Evolutionary conservation across 2,329 filamentous ascomycete genomes (phyloP).

Genomic region (Cercospora beticola): DNA sequence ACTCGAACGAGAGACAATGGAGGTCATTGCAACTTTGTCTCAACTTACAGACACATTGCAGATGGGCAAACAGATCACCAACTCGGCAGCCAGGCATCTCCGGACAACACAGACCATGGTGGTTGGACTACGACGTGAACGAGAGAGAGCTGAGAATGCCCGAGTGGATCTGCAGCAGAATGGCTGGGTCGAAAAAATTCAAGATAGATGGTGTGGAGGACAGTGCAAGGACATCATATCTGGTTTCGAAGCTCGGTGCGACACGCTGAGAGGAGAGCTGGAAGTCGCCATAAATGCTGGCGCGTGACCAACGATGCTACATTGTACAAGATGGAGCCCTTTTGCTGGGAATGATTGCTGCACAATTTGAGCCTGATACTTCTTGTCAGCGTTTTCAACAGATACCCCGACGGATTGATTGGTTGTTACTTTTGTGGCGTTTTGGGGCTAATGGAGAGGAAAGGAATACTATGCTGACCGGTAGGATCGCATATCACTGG

Average conservation of each 20-base stretch:
- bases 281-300: constrained; percentile 12
- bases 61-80: constrained; percentile 87
- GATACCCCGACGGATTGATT: not conserved
- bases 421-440: not conserved
- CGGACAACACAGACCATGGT: constrained; percentile 82
- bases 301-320: not conserved
- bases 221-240: constrained; percentile 86
- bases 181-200: constrained; percentile 75
- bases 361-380: not conserved
- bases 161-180: constrained; percentile 77
- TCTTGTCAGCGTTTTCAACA: not conserved
- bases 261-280: constrained; percentile 64
- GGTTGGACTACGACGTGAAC: constrained; percentile 78
- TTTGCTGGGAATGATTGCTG: not conserved
- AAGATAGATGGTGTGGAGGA: constrained; percentile 74
- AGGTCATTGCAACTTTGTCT: constrained; percentile 76
- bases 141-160: constrained; percentile 78
- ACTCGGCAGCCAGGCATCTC: constrained; percentile 74
- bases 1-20: constrained; percentile 63
- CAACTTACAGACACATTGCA: constrained; percentile 88
- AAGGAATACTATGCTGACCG: not conserved
- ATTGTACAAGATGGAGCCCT: not conserved
- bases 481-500: not conserved
- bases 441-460: not conserved
- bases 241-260: constrained; percentile 89